phyloP scores from a whole-genome alignment of 306 rosid species.

The Lagenaria siceraria region DNA sequence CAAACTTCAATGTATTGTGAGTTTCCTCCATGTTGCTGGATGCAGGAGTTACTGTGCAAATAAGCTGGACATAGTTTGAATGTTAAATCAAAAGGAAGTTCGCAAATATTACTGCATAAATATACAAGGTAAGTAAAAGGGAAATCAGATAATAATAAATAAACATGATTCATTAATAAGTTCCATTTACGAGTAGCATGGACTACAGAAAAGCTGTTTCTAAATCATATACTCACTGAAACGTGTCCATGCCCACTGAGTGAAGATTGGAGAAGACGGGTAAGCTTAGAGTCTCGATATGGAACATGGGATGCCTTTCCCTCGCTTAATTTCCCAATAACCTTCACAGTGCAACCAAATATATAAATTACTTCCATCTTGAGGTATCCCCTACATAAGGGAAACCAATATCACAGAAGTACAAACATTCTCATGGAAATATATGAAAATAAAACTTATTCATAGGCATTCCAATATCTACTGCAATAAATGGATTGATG shows the following conservation, averaged over 20 bases:
- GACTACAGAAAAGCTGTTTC: constrained; percentile 4
- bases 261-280: constrained; percentile 94
- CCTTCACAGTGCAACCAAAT: constrained; percentile 58
- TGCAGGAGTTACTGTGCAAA: constrained; percentile 98
- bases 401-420: constrained; percentile 3
- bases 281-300: constrained; percentile 96
- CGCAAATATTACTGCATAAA: constrained; percentile 4
- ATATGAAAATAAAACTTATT: neutral
- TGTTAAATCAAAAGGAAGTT: constrained; percentile 10
- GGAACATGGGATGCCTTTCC: constrained; percentile 99
- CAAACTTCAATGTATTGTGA: constrained; percentile 97
- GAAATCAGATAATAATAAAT: neutral
- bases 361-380: constrained; percentile 6
- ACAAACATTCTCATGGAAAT: neutral
- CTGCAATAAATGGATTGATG: neutral
- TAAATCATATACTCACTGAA: constrained; percentile 58
- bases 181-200: neutral
- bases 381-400: constrained; percentile 3
- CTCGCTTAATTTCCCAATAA: constrained; percentile 92
- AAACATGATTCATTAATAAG: neutral
- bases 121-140: neutral
- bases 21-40: constrained; percentile 99
- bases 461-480: neutral
- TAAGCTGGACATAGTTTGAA: constrained; percentile 53
- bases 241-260: constrained; percentile 95